A percentile compares a stretch with the other conserved stretches of the same genome.
These are phyloP conservation scores for Suhomyces taliae DNA, from an alignment of 1,139 yeast genomes.

Conservation along the genomic window DNA sequence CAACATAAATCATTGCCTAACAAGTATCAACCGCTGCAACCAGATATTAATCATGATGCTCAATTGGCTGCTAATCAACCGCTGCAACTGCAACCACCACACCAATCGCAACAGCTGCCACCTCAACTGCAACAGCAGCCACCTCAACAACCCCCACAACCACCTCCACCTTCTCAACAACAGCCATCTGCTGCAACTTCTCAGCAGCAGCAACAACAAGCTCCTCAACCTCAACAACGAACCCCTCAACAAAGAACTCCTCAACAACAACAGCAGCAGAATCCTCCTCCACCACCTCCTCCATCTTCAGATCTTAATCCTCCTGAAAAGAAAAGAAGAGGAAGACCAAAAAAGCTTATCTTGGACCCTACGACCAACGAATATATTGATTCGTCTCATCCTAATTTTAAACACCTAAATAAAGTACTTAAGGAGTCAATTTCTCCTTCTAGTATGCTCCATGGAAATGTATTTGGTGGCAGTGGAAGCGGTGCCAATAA, in stretches of 20 bases:
- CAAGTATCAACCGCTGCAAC: not conserved
- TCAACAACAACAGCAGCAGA: constrained; percentile 7
- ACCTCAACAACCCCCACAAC: constrained; percentile 6
- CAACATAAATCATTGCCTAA: not conserved
- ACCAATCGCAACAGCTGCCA: constrained; percentile 13
- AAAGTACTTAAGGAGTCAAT: constrained; percentile 31
- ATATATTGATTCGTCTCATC: constrained; percentile 46
- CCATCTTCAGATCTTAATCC: not conserved
- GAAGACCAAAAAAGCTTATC: constrained; percentile 46
- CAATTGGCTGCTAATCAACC: not conserved
- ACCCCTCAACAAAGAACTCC: no score
- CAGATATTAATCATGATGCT: not conserved
- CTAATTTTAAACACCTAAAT: constrained; percentile 43
- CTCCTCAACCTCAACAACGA: constrained; percentile 5
- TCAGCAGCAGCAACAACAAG: no score
- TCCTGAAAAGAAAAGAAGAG: constrained; percentile 37
- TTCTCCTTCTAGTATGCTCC: constrained; percentile 9
- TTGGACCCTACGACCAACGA: constrained; percentile 44
- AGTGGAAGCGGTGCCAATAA: not conserved
- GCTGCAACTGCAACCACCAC: constrained; percentile 2
- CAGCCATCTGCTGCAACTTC: no score
- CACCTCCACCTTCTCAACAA: constrained; percentile 1
- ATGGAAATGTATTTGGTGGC: constrained; percentile 6
- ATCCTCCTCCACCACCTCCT: constrained; percentile 14
- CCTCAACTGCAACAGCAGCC: constrained; percentile 15